Conservation (phyloP, 495 filamentous ascomycete genomes). For the Neurospora sp. region DNA sequence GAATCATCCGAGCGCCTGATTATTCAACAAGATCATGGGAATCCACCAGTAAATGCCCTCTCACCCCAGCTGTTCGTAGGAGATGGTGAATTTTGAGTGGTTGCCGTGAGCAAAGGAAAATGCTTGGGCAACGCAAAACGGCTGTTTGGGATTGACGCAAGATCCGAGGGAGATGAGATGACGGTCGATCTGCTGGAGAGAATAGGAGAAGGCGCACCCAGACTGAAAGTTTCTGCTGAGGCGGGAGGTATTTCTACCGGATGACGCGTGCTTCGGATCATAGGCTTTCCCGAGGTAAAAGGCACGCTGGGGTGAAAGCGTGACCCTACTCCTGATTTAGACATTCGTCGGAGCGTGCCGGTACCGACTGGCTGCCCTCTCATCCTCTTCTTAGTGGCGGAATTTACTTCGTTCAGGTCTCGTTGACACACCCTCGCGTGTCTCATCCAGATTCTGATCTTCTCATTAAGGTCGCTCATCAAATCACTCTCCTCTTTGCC, state of each 20-base stretch:
- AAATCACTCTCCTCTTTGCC: slow-evolving; percentile 5
- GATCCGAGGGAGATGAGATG: not conserved
- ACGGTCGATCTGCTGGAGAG: not conserved
- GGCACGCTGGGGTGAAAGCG: not conserved
- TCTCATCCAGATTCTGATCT: slow-evolving; percentile 2
- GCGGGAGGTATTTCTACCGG: not conserved
- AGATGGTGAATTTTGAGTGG: not conserved
- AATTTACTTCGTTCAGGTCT: slow-evolving; percentile 5
- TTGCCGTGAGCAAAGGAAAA: not conserved
- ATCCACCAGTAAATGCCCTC: not conserved
- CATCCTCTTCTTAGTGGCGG: slow-evolving; percentile 7
- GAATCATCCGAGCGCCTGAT: not conserved
- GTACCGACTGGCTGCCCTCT: not conserved
- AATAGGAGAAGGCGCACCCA: not conserved
- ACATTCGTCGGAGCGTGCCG: not conserved
- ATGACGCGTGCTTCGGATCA: not conserved
- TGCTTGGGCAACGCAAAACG: not conserved
- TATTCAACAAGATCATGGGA: not conserved
- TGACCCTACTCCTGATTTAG: not conserved
- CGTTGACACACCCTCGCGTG: slow-evolving; percentile 8
- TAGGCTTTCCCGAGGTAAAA: not conserved
- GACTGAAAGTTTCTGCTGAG: not conserved
- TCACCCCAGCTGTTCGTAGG: not conserved
- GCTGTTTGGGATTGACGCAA: not conserved
- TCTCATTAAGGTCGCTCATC: slow-evolving; percentile 1